Base-by-base conservation (phyloP, 176 grass and related monocot species). In the Musa troglodytarum region DNA sequence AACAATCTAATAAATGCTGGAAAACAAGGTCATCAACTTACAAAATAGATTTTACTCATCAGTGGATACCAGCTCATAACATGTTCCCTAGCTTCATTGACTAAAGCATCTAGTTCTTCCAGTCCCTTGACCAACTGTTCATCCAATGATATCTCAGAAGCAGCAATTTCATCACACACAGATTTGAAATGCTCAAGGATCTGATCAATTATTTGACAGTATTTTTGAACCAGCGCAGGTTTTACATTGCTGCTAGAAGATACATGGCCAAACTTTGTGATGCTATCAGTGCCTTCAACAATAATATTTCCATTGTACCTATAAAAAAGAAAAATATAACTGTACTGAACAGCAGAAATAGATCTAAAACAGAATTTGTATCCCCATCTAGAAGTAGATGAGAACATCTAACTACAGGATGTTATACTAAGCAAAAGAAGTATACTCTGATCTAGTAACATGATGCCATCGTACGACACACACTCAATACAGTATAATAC, bases 21-120 rank as follows among this genome's bases (percentile, higher is more conserved):
- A 64, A 52, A 52, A 1, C 2, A 63, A 29, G 50, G 59, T 12
- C 17, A 17, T 67, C 49, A 54, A 89, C 90, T 58, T 89, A 99
- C 91, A 65, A 94, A 91, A 80, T 89, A 88, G 71, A 99, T 77
- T 90, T 91, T 99, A 85, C 91, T 95, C 66, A 83, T 91, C 53
- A 90, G 85, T 72, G 84, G 87, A 78, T 99, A 85, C 91, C 91
- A 99, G 76, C 82, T 92, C 59, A 67, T 82, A 86, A 99, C 69
- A 84, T 89, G 65, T 50, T 83, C 79, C 62, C 69, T 79, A 81
- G 88, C 82, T 76, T 84, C 81, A 51, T 80, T 84, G 54, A 94
- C 74, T 82, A 80, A 84, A 81, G 71, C 86, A 80, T 87, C 75
- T 69, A 74, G 76, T 65, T 85, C 80, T 73, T 75, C 79, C 12